Evolutionary conservation across 2,329 filamentous ascomycete species (phyloP).

Genomic region (Pleochaeta shiraiana): DNA sequence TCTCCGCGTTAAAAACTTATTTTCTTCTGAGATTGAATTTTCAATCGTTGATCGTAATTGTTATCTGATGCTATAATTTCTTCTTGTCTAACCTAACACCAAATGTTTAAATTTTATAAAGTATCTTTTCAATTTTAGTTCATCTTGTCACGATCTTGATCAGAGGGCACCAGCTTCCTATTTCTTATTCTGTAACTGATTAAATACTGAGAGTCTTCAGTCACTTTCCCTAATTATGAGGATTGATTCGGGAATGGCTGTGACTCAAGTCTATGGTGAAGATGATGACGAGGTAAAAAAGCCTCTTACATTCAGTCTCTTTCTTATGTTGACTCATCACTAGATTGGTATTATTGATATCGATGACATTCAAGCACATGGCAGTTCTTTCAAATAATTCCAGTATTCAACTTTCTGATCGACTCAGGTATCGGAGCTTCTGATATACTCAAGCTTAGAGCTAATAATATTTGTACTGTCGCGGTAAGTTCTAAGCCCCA

Average conservation of each 20-base stretch:
- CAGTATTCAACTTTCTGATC: conserved; percentile 5
- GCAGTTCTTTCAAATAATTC: conserved; percentile 17
- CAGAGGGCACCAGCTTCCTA: no score
- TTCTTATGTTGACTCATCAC: not conserved
- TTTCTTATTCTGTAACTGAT: no score
- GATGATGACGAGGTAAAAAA: not conserved
- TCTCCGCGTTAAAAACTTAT: no score
- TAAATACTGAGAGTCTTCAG: no score
- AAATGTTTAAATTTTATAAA: no score
- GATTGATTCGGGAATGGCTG: not conserved
- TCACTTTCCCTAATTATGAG: no score
- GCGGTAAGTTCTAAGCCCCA: conserved; percentile 23
- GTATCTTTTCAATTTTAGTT: no score
- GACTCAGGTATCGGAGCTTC: conserved; percentile 34
- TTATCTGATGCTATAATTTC: no score
- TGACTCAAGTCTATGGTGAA: not conserved
- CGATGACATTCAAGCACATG: conserved; percentile 42
- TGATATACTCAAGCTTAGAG: conserved; percentile 43
- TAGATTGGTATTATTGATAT: conserved; percentile 34
- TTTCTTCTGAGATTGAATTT: no score
- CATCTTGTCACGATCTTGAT: no score
- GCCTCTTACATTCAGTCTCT: not conserved
- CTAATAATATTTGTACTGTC: conserved; percentile 39
- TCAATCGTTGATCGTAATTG: no score
- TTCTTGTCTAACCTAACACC: no score